A percentile compares a stretch with the other conserved stretches of the same genome.
phyloP scores from a whole-genome alignment of 2,329 filamentous ascomycete species.

The Colletotrichum sidae region DNA sequence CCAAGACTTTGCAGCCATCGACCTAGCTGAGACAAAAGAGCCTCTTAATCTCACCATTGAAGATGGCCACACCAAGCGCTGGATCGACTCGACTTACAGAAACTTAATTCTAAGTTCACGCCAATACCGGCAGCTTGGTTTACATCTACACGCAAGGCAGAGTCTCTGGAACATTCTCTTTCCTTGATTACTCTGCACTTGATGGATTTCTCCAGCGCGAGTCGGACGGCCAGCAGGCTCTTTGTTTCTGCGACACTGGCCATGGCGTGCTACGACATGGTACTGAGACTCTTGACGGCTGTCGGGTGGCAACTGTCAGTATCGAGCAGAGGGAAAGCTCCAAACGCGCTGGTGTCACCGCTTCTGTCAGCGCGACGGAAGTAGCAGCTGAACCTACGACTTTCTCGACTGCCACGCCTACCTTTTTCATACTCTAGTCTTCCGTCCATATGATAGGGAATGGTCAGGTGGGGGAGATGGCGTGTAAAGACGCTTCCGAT shows the following conservation, averaged over 20 bases:
- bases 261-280: slow-evolving; percentile 18
- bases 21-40: slow-evolving; percentile 21
- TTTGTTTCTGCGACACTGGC: slow-evolving; percentile 34
- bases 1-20: slow-evolving; percentile 37
- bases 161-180: slow-evolving; percentile 29
- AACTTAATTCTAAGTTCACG: slow-evolving; percentile 27
- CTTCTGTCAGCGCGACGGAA: neutral
- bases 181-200: slow-evolving; percentile 22
- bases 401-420: neutral
- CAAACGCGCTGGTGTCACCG: neutral
- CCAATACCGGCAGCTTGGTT: slow-evolving; percentile 38
- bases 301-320: slow-evolving; percentile 4
- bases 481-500: no score
- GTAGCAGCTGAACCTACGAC: slow-evolving; percentile 6
- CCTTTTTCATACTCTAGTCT: no score
- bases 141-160: slow-evolving; percentile 33
- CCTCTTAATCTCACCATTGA: slow-evolving; percentile 6
- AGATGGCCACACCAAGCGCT: neutral
- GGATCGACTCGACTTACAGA: slow-evolving; percentile 5
- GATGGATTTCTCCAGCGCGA: slow-evolving; percentile 17
- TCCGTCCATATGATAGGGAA: no score
- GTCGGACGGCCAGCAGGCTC: slow-evolving; percentile 16
- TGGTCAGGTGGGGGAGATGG: no score
- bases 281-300: slow-evolving; percentile 7
- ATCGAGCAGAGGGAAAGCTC: neutral